Evolutionary conservation across 2,329 filamentous ascomycete genomes (phyloP).

Genomic region (Verticillium alfalfae): DNA sequence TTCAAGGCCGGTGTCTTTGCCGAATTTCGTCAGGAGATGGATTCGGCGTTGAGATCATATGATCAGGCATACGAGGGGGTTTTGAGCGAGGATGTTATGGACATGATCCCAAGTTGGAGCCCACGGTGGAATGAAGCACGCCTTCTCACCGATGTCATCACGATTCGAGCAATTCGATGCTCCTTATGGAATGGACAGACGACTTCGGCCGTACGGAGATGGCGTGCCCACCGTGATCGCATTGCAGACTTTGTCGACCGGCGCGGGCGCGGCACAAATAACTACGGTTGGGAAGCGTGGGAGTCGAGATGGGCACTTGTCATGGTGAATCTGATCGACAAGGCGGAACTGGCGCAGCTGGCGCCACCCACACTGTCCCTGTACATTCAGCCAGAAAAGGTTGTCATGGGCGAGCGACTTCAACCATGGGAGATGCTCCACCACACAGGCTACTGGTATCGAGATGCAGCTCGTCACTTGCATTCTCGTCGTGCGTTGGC

Average conservation of each 20-base stretch:
- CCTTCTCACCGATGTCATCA: constrained; percentile 74
- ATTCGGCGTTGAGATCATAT: constrained; percentile 78
- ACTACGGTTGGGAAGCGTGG: constrained; percentile 94
- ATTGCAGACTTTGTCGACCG: constrained; percentile 75
- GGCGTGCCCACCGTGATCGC: constrained; percentile 70
- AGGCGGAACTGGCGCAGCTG: constrained; percentile 45
- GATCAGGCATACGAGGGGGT: constrained; percentile 82
- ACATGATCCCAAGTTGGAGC: constrained; percentile 85
- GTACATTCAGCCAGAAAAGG: constrained; percentile 54
- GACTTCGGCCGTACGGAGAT: constrained; percentile 74
- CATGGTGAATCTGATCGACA: constrained; percentile 57
- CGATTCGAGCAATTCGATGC: constrained; percentile 76
- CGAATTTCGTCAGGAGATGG: constrained; percentile 90
- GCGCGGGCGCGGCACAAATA: constrained; percentile 76
- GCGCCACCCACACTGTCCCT: constrained; percentile 35
- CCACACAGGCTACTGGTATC: constrained; percentile 64
- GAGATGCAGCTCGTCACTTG: constrained; percentile 52
- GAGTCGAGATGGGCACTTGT: constrained; percentile 66
- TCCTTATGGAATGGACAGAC: constrained; percentile 74
- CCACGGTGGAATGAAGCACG: constrained; percentile 90
- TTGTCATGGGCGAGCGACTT: constrained; percentile 49
- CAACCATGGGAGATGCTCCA: constrained; percentile 61
- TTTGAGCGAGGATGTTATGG: constrained; percentile 77
- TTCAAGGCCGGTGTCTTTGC: constrained; percentile 89
- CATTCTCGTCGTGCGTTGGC: constrained; percentile 48